Percentiles rank a stretch among this genome's conserved stretches.
Conservation (phyloP, 2,329 filamentous ascomycete genomes). For the Ophiostoma ips region DNA sequence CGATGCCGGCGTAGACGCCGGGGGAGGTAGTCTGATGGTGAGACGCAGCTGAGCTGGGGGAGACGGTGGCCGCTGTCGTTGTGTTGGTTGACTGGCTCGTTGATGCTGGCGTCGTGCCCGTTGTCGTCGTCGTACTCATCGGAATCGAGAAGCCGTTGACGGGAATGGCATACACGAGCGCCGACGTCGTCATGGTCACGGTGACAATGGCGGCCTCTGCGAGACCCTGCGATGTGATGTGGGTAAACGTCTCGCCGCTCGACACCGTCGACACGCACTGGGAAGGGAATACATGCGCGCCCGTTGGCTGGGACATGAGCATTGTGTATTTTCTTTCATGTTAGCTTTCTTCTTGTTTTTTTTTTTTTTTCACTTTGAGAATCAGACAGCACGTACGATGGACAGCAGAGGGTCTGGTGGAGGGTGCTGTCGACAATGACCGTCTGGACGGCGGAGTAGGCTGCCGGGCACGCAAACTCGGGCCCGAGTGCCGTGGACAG, state of each 20-base stretch:
- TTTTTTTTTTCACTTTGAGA: no score
- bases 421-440: slow-evolving; percentile 5
- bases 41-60: background rate
- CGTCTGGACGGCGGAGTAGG: slow-evolving; percentile 4
- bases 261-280: slow-evolving; percentile 6
- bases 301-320: slow-evolving; percentile 4
- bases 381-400: background rate
- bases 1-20: background rate
- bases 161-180: slow-evolving; percentile 7
- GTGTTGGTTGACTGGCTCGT: background rate
- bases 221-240: background rate
- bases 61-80: background rate
- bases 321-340: slow-evolving; percentile 4
- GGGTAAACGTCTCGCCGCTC: slow-evolving; percentile 2
- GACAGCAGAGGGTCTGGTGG: slow-evolving; percentile 7
- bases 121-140: background rate
- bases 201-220: background rate
- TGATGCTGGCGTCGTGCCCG: background rate
- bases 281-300: slow-evolving; percentile 1
- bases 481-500: slow-evolving; percentile 1
- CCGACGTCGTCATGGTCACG: background rate
- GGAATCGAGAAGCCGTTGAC: slow-evolving; percentile 6
- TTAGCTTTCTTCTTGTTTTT: background rate
- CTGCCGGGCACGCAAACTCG: slow-evolving; percentile 1
- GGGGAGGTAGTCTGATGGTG: background rate